phyloP scores from a whole-genome alignment of 2,329 filamentous ascomycete species.

The Arthrobotrys sphaeroides region DNA sequence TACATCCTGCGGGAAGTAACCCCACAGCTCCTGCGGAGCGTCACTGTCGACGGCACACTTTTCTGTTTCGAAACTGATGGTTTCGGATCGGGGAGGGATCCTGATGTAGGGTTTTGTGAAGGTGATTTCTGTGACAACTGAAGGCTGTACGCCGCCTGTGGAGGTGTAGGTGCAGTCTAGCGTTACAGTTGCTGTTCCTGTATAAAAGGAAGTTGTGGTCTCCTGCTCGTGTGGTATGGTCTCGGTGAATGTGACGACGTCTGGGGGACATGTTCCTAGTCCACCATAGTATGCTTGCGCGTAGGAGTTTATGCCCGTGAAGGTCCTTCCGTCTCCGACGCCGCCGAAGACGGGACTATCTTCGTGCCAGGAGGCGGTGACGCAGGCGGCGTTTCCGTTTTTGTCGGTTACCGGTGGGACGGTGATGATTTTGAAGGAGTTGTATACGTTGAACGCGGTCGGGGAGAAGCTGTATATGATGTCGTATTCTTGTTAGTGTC shows the following conservation, averaged over 20 bases:
- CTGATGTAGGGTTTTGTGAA: slow-evolving; percentile 18
- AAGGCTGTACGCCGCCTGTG: neutral
- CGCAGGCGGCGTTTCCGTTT: slow-evolving; percentile 9
- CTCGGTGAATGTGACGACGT: neutral
- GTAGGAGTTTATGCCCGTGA: slow-evolving; percentile 18
- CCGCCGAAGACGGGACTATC: neutral
- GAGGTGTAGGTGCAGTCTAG: neutral
- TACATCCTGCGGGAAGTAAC: slow-evolving; percentile 21
- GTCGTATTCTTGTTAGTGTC: neutral
- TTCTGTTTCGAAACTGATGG: neutral
- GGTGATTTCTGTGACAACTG: slow-evolving; percentile 10
- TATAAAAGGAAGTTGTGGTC: neutral
- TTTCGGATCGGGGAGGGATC: neutral
- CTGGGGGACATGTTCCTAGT: neutral
- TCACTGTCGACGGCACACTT: neutral
- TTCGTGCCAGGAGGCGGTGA: neutral
- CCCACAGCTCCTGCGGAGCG: slow-evolving; percentile 19
- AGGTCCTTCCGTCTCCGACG: neutral
- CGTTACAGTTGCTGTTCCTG: neutral
- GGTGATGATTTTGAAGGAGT: slow-evolving; percentile 9
- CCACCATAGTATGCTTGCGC: slow-evolving; percentile 19
- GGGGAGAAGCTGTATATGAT: slow-evolving; percentile 16
- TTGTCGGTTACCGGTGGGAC: slow-evolving; percentile 13
- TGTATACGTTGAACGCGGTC: slow-evolving; percentile 15
- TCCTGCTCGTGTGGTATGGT: neutral